These are phyloP conservation scores for Sclerotinia borealis DNA, from an alignment of 2,329 filamentous ascomycete genomes.

Conservation along the genomic window DNA sequence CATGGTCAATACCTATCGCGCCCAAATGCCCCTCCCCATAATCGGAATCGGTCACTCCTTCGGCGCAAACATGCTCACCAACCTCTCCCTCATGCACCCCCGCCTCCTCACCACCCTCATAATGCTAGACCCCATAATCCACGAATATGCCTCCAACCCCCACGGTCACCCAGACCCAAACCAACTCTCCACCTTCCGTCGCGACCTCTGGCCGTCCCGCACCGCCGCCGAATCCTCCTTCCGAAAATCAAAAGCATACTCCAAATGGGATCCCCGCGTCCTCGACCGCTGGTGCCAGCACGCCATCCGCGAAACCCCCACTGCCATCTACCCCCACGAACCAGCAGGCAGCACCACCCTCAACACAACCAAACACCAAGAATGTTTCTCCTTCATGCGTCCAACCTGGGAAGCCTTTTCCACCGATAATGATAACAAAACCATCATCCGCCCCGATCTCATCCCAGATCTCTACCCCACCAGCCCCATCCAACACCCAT, in stretches of 20 bases:
- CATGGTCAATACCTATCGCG: slow-evolving; percentile 75
- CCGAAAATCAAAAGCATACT: slow-evolving; percentile 67
- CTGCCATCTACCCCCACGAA: slow-evolving; percentile 46
- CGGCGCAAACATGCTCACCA: slow-evolving; percentile 67
- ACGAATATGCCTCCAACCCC: slow-evolving; percentile 39
- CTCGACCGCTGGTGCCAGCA: slow-evolving; percentile 66
- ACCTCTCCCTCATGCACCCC: slow-evolving; percentile 71
- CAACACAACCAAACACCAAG: slow-evolving; percentile 79
- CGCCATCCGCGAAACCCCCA: slow-evolving; percentile 71
- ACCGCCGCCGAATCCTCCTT: slow-evolving; percentile 62
- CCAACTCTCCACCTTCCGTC: slow-evolving; percentile 60
- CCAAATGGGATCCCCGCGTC: slow-evolving; percentile 74
- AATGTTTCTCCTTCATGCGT: slow-evolving; percentile 72
- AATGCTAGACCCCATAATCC: slow-evolving; percentile 80
- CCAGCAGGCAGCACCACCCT: slow-evolving; percentile 54
- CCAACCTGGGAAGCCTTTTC: slow-evolving; percentile 43
- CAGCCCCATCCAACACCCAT: slow-evolving; percentile 37
- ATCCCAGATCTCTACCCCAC: not conserved
- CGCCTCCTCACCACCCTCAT: slow-evolving; percentile 70
- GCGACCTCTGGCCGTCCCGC: slow-evolving; percentile 77
- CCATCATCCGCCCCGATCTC: slow-evolving; percentile 32
- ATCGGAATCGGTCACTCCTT: slow-evolving; percentile 85
- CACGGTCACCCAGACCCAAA: slow-evolving; percentile 39
- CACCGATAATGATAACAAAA: slow-evolving; percentile 23
- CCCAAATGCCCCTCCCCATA: slow-evolving; percentile 70